Percentiles rank a stretch among this genome's conserved stretches.
Conservation (phyloP, 2,329 filamentous ascomycete species). For the Pseudogymnoascus sp. region DNA sequence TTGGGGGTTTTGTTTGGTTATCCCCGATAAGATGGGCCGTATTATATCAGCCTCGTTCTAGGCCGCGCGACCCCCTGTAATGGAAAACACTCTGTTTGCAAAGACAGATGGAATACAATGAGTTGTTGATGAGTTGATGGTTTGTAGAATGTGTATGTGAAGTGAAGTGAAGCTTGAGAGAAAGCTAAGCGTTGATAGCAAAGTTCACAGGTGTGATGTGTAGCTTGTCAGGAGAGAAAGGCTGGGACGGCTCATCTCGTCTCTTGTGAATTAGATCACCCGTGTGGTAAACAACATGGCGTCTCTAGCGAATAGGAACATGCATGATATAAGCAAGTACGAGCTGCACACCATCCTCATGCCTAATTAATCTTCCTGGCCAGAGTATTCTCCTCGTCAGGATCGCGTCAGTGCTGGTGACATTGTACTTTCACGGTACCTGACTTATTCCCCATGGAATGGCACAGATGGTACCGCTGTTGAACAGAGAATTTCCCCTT, state of each 20-base stretch:
- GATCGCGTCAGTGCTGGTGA: background rate
- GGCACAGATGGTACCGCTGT: background rate
- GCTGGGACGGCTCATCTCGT: background rate
- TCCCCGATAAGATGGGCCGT: conserved; percentile 6
- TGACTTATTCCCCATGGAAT: background rate
- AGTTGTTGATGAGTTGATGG: background rate
- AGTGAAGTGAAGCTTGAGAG: background rate
- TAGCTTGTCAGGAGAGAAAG: background rate
- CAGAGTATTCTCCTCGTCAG: background rate
- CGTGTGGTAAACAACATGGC: conserved; percentile 3
- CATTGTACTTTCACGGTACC: background rate
- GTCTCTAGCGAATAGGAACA: background rate
- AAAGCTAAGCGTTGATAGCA: background rate
- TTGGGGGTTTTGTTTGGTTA: conserved; percentile 7
- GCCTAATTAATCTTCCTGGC: background rate
- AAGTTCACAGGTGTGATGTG: background rate
- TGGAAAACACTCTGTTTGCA: background rate
- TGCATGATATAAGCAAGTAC: conserved; percentile 7
- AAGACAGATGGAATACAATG: background rate
- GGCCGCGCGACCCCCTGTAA: background rate
- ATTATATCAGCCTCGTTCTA: conserved; percentile 6
- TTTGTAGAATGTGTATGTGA: background rate
- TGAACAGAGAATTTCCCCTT: background rate
- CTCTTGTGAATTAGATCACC: background rate
- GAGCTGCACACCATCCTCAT: background rate